Conservation (phyloP, 805 yeast genomes). For the Cyberlindnera petersonii region DNA sequence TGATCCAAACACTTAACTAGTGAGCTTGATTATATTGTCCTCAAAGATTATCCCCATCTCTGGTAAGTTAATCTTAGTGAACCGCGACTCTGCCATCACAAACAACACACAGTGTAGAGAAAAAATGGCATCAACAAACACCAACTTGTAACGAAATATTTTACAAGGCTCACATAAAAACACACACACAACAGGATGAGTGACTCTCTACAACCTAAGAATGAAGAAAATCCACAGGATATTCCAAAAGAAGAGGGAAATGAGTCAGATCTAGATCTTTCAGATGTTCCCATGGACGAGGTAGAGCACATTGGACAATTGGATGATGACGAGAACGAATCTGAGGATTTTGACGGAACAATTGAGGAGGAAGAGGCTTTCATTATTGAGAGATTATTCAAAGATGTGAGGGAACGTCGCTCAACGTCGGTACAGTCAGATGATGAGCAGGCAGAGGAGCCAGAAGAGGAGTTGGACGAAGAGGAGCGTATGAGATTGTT, state of each 20-base stretch:
- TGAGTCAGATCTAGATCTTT: slow-evolving; percentile 24
- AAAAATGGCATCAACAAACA: no score
- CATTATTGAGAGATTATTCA: slow-evolving; percentile 17
- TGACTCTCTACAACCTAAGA: no score
- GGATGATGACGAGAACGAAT: slow-evolving; percentile 18
- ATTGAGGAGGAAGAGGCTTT: slow-evolving; percentile 23
- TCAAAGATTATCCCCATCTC: background rate
- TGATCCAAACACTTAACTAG: background rate
- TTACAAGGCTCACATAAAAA: no score
- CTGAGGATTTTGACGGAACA: slow-evolving; percentile 18
- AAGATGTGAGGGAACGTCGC: slow-evolving; percentile 7
- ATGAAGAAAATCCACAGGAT: background rate
- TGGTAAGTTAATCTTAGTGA: background rate
- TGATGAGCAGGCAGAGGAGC: slow-evolving; percentile 21
- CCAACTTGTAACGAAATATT: no score
- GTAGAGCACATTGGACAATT: slow-evolving; percentile 2
- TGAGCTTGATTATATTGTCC: no score
- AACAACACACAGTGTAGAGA: no score
- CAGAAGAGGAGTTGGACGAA: slow-evolving; percentile 36
- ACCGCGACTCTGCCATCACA: background rate
- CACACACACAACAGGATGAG: no score
- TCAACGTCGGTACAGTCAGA: slow-evolving; percentile 5
- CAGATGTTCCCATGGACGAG: slow-evolving; percentile 30
- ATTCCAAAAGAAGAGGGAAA: slow-evolving; percentile 8
- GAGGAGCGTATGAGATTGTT: slow-evolving; percentile 60